These are phyloP conservation scores for Quercus variabilis DNA, from an alignment of 306 rosid genomes.

Conservation along the genomic window DNA sequence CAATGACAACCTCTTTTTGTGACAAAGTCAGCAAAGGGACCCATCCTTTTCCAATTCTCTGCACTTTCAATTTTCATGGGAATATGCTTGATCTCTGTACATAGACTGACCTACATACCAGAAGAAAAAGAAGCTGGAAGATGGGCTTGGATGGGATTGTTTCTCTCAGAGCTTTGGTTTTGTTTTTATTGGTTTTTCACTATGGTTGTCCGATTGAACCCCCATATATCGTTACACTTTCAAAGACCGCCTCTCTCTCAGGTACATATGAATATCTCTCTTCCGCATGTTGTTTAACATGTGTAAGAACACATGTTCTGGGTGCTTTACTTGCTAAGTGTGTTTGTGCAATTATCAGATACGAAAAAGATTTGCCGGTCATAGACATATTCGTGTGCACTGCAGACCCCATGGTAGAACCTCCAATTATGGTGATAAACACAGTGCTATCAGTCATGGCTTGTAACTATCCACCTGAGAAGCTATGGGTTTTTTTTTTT, in stretches of 20 bases:
- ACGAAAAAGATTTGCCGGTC: neutral
- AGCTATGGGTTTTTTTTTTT: neutral
- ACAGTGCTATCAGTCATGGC: neutral
- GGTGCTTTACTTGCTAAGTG: neutral
- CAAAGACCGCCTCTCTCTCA: neutral
- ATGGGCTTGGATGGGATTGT: neutral
- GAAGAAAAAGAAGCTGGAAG: neutral
- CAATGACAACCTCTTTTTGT: neutral
- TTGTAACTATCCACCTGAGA: neutral
- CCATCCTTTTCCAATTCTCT: constrained; percentile 35
- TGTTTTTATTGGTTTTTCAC: neutral
- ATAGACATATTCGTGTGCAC: neutral
- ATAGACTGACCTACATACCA: neutral
- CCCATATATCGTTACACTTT: constrained; percentile 2
- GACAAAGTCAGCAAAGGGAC: constrained; percentile 24
- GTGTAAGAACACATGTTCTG: no score
- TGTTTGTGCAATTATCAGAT: neutral
- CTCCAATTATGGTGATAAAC: neutral
- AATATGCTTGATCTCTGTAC: constrained; percentile 1
- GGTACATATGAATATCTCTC: neutral
- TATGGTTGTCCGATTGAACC: neutral
- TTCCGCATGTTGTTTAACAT: neutral
- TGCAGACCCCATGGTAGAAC: neutral
- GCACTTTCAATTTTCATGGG: constrained; percentile 44
- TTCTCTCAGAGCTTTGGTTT: no score